Base-by-base conservation (phyloP, 1,284 basidiomycete genomes). In the Phaffia rhodozyma region DNA sequence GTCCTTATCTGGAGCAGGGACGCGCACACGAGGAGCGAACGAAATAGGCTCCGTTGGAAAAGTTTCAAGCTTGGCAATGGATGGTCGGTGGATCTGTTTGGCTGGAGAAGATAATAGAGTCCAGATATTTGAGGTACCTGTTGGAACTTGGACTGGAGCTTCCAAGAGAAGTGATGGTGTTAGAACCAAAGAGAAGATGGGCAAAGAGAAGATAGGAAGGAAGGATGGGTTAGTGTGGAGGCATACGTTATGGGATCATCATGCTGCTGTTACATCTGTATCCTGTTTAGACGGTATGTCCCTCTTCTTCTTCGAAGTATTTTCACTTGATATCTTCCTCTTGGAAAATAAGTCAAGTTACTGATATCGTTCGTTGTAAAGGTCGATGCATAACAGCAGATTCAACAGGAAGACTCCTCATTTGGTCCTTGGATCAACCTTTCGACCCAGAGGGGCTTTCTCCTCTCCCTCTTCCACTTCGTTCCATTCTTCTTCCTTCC, bases 321-420 rank as follows among this genome's bases (percentile, higher is more conserved):
- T 13, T 27, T 18, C 20, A n/a, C 0, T n/a, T 48, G 1, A 5
- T 21, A 16, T 5, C 48, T 23, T 21, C 6, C 1, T 48, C 7
- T 29, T 6, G 23, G 4, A 16, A 21, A 7, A 18, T 13, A 50
- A 51, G 20, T 29, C 5, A 11, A 21, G 43, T 11, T 43, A 21
- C 18, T 57, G 29, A 23, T 27, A 5, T 52, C 32, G 5, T 1
- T 49, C 25, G 5, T 47, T 5, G 34, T 20, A 13, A 23, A 63
- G 62, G 57, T 18, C 62, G 62, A 1, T 63, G 62, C 29, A 21
- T 63, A 11, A 63, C 62, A 20, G 62, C 38, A 21, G 62, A 63
- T 27, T 27, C 62, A 7, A 58, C 57, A 11, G 62, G 62, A 18
- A 43, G 62, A 20, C 50, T 63, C 30, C 52, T 63, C 32, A 48